These are phyloP conservation scores for Peronospora destructor DNA, from an alignment of 352 stramenopile genomes.

Conservation along the genomic window DNA sequence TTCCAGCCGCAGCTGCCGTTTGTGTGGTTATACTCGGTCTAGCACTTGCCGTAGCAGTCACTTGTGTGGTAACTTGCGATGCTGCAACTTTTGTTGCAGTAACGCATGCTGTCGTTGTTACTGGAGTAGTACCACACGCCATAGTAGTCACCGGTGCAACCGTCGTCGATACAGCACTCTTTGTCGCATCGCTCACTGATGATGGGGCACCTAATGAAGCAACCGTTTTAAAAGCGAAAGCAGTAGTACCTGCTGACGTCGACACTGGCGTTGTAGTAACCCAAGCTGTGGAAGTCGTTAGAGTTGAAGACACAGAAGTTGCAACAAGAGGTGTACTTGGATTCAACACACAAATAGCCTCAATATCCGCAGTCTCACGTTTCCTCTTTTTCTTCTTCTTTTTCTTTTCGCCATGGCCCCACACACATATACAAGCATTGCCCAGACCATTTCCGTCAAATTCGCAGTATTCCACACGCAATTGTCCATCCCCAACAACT, in stretches of 20 bases:
- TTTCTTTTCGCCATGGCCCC: conserved; percentile 31
- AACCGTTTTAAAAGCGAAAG: not conserved
- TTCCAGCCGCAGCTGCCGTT: not conserved
- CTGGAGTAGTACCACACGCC: conserved; percentile 3
- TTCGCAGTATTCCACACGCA: conserved; percentile 60
- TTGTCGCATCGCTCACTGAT: not conserved
- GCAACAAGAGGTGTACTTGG: conserved; percentile 5
- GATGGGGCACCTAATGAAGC: not conserved
- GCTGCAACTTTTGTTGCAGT: not conserved
- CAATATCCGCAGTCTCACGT: not conserved
- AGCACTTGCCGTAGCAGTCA: not conserved
- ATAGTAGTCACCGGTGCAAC: not conserved
- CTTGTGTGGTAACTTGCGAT: not conserved
- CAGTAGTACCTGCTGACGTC: not conserved
- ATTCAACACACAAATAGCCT: not conserved
- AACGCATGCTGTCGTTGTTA: not conserved
- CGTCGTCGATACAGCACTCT: conserved; percentile 1
- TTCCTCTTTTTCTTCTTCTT: conserved; percentile 7
- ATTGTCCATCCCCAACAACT: conserved; percentile 31
- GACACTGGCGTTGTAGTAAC: not conserved
- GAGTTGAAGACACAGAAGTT: conserved; percentile 4
- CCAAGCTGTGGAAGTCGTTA: not conserved
- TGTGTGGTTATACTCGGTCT: conserved; percentile 1
- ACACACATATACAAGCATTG: conserved; percentile 60
- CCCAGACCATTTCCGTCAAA: conserved; percentile 58